Conservation (phyloP, 2,329 filamentous ascomycete species). For the Fusarium sp. region DNA sequence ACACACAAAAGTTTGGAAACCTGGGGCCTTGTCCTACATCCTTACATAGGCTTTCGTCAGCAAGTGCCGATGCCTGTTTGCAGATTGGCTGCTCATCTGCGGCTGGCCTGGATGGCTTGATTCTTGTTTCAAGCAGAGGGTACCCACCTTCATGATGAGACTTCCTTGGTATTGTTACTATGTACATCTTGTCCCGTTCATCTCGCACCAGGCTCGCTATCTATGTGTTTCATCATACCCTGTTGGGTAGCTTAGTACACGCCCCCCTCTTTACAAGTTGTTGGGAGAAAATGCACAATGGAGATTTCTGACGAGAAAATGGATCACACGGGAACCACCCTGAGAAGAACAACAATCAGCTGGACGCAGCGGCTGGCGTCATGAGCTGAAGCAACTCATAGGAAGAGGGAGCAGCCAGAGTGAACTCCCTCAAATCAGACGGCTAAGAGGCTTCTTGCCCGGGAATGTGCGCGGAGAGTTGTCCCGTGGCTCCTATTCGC, state of each 20-base stretch:
- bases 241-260: not conserved
- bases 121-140: conserved; percentile 4
- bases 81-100: not conserved
- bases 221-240: conserved; percentile 15
- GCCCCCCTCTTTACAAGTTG: conserved; percentile 12
- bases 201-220: conserved; percentile 1
- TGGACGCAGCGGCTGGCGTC: not conserved
- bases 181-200: not conserved
- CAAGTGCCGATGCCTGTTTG: conserved; percentile 24
- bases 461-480: not conserved
- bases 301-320: not conserved
- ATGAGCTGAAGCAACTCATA: not conserved
- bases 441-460: not conserved
- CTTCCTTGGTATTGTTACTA: not conserved
- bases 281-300: not conserved
- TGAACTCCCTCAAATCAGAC: not conserved
- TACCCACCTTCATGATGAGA: conserved; percentile 5
- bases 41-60: conserved; percentile 23
- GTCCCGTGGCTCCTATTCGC: not conserved
- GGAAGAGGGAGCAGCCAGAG: not conserved
- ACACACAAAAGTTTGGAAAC: not conserved
- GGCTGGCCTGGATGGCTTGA: not conserved
- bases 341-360: not conserved
- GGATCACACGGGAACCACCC: not conserved
- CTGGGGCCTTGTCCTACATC: not conserved